Evolutionary conservation across 2,329 filamentous ascomycete genomes (phyloP).

Genomic region (Cercospora canescens): DNA sequence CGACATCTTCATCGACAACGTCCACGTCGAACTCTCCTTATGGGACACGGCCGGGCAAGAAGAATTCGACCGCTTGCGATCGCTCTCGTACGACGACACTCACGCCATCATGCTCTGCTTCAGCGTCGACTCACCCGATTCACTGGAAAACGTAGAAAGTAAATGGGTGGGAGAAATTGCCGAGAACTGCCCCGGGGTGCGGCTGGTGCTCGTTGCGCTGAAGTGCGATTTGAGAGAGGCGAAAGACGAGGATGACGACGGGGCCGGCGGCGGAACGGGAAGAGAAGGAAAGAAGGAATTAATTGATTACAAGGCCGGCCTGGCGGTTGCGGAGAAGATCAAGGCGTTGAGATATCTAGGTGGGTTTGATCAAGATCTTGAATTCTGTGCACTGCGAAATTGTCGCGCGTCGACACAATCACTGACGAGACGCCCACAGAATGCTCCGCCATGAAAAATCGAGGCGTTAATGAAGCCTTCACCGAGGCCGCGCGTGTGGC

Average conservation of each 20-base stretch:
- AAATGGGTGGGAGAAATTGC: constrained; percentile 99
- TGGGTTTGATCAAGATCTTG: constrained; percentile 32
- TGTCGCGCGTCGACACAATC: neutral
- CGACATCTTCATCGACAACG: constrained; percentile 97
- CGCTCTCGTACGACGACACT: constrained; percentile 95
- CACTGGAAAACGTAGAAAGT: constrained; percentile 95
- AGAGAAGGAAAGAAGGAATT: constrained; percentile 58
- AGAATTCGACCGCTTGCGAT: constrained; percentile 95
- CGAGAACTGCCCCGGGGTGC: constrained; percentile 94
- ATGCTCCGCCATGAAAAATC: constrained; percentile 97
- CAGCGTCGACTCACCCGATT: constrained; percentile 91
- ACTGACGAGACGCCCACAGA: constrained; percentile 54
- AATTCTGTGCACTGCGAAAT: too few species aligned
- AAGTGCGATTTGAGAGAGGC: constrained; percentile 94
- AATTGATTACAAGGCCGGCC: constrained; percentile 88
- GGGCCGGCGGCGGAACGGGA: constrained; percentile 58
- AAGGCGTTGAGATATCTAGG: constrained; percentile 88
- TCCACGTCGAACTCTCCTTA: constrained; percentile 93
- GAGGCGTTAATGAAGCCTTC: constrained; percentile 97
- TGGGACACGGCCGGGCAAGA: constrained; percentile 99
- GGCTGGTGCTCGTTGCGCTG: constrained; percentile 89
- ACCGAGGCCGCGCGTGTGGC: constrained; percentile 96
- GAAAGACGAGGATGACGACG: constrained; percentile 65
- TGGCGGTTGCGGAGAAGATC: constrained; percentile 88
- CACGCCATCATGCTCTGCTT: constrained; percentile 99